Evolutionary conservation across 2,329 filamentous ascomycete species (phyloP).

Genomic region (Chaetothyriales sp.): DNA sequence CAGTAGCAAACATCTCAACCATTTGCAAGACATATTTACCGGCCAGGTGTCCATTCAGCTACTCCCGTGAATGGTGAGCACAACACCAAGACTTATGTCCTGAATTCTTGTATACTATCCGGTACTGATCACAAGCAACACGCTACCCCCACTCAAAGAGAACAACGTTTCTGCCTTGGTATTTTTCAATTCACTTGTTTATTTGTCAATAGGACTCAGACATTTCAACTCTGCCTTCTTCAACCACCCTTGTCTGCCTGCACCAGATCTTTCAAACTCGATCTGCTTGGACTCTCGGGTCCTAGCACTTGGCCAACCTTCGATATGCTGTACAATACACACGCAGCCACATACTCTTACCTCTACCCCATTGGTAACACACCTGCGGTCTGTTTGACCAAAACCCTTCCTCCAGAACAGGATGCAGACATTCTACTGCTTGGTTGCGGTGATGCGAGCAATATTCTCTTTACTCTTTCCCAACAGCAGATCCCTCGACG

Average conservation of each 20-base stretch:
- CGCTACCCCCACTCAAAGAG: neutral
- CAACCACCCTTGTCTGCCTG: neutral
- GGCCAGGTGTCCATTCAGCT: neutral
- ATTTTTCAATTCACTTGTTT: neutral
- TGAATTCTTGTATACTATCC: neutral
- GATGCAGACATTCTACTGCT: conserved; percentile 40
- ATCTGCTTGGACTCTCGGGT: neutral
- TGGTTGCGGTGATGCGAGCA: conserved; percentile 44
- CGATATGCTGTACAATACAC: neutral
- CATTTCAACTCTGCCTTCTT: neutral
- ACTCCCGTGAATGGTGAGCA: neutral
- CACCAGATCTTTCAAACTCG: neutral
- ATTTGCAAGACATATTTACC: neutral
- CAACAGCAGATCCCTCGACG: conserved; percentile 25
- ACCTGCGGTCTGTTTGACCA: conserved; percentile 38
- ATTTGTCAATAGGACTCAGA: neutral
- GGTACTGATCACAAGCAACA: neutral
- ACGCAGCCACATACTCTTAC: conserved; percentile 12
- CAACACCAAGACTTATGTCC: neutral
- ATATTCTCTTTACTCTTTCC: conserved; percentile 43
- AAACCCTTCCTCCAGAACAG: conserved; percentile 36
- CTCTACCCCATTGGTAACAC: conserved; percentile 37
- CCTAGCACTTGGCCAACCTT: neutral
- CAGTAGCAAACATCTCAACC: too few species aligned
- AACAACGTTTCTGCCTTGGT: neutral